Evolutionary conservation across 2,329 filamentous ascomycete species (phyloP), one percentile per base, ranked within the genome.

Genomic region (Trichoderma atroviride): DNA sequence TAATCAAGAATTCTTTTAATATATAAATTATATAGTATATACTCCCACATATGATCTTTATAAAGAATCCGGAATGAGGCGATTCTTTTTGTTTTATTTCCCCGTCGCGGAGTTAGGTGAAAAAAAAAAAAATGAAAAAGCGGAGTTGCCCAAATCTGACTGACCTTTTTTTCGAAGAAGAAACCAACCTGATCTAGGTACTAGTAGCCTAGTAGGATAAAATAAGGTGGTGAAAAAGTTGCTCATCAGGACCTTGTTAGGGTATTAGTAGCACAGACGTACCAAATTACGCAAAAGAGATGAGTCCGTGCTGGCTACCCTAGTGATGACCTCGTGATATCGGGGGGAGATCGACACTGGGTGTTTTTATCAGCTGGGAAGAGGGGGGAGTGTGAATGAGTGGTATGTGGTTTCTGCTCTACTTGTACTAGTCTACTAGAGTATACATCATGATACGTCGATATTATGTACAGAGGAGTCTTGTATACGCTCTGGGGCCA

Each of bases 271-370:
- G 43, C 6, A 50, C n/a, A 22, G 47, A 50, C n/a, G 47, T 24
- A 24, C n/a, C 22, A 50, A 47, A 24, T 11, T 22, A 50, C 10
- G 47, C 47, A 50, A 24, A 24, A 50, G 10, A 27, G 27, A 2
- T 4, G 27, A 27, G 19, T 50, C 43, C 22, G 43, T 50, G 13
- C 27, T 27, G 6, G 37, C 16, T n/a, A 43, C 40, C 16, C 11
- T 9, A 5, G 16, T 31, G 22, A 27, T 47, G n/a, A n/a, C 9
- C 61, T 64, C 47, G 61, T 64, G 61, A 33, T 33, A n/a, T 53
- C 14, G 47, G 61, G 47, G 61, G 22, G 47, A n/a, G 62, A 65
- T 65, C 62, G 62, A 57, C 62, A 43, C 40, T 37, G 52, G 43
- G 27, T 65, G 62, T 9, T 7, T 27, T 56, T 33, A 40, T 31